phyloP scores from a whole-genome alignment of 306 rosid genomes.

The Aeschynomene evenia region DNA sequence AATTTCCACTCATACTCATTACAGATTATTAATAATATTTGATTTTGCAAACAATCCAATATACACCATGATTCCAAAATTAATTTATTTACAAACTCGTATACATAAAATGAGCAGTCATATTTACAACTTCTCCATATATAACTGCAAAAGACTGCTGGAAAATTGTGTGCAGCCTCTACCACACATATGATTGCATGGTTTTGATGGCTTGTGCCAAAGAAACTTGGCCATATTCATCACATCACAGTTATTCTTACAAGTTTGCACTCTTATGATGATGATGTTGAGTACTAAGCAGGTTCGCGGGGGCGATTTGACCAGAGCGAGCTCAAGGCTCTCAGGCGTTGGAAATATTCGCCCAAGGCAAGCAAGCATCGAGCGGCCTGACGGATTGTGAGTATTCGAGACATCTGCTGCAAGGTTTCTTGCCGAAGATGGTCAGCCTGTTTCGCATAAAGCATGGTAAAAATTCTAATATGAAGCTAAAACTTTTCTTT shows the following conservation, averaged over 20 bases:
- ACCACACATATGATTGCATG: conserved; percentile 33
- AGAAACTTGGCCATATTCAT: conserved; percentile 33
- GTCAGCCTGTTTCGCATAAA: conserved; percentile 67
- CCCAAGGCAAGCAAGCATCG: conserved; percentile 85
- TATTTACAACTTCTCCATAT: conserved; percentile 65
- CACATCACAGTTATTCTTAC: conserved; percentile 27
- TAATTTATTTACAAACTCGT: conserved; percentile 44
- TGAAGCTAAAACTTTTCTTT: neutral
- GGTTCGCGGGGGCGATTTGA: conserved; percentile 74
- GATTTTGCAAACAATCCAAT: conserved; percentile 28
- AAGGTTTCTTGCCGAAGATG: conserved; percentile 79
- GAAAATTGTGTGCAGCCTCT: conserved; percentile 51
- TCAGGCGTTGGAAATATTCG: conserved; percentile 82
- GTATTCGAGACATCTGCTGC: conserved; percentile 74
- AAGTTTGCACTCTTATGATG: conserved; percentile 30
- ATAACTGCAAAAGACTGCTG: conserved; percentile 46
- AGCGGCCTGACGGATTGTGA: conserved; percentile 77
- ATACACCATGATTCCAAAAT: conserved; percentile 32
- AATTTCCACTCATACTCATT: conserved; percentile 24
- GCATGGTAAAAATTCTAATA: conserved; percentile 9
- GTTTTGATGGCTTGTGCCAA: conserved; percentile 27
- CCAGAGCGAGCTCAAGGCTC: conserved; percentile 85
- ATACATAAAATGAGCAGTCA: conserved; percentile 48
- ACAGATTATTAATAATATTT: conserved; percentile 32
- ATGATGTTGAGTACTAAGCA: conserved; percentile 44